phyloP scores from a whole-genome alignment of 2,329 filamentous ascomycete genomes.

The Pleoardoris graminearum region DNA sequence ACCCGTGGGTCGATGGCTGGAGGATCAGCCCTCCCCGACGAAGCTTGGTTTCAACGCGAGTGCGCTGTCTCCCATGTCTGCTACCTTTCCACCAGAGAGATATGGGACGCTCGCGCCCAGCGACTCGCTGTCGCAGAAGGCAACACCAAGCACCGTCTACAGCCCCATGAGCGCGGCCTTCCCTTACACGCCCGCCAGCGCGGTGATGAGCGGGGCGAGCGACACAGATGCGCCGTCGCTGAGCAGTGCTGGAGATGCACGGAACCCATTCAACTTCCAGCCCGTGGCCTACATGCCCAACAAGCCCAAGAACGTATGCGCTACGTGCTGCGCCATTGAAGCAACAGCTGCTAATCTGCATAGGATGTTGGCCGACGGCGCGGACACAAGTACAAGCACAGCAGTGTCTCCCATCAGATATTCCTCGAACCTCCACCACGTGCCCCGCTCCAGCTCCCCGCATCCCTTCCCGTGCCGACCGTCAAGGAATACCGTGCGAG shows the following conservation, averaged over 20 bases:
- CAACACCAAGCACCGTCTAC: slow-evolving; percentile 37
- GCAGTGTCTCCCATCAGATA: slow-evolving; percentile 93
- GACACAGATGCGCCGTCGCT: slow-evolving; percentile 35
- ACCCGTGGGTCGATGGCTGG: slow-evolving; percentile 40
- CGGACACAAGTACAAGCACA: slow-evolving; percentile 97
- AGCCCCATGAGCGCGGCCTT: slow-evolving; percentile 42
- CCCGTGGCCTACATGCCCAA: slow-evolving; percentile 57
- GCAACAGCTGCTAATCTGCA: slow-evolving; percentile 28
- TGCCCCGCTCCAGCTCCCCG: slow-evolving; percentile 84
- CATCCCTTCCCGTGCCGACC: slow-evolving; percentile 89
- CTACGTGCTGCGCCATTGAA: too few species aligned
- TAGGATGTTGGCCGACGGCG: slow-evolving; percentile 88
- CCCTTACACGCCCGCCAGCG: slow-evolving; percentile 36
- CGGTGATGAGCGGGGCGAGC: slow-evolving; percentile 30
- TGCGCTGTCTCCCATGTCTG: slow-evolving; percentile 47
- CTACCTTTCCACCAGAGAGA: slow-evolving; percentile 42
- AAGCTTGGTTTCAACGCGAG: slow-evolving; percentile 35
- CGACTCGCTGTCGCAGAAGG: slow-evolving; percentile 40
- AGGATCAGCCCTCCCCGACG: slow-evolving; percentile 31
- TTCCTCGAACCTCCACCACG: slow-evolving; percentile 89
- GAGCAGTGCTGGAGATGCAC: slow-evolving; percentile 43
- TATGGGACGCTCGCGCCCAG: slow-evolving; percentile 40
- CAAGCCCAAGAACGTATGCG: slow-evolving; percentile 64
- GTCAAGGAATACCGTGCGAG: slow-evolving; percentile 83
- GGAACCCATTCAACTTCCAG: slow-evolving; percentile 92